A percentile compares a stretch with the other conserved stretches of the same genome.
phyloP scores from a whole-genome alignment of 2,329 filamentous ascomycete species.

The Nemania serpens region DNA sequence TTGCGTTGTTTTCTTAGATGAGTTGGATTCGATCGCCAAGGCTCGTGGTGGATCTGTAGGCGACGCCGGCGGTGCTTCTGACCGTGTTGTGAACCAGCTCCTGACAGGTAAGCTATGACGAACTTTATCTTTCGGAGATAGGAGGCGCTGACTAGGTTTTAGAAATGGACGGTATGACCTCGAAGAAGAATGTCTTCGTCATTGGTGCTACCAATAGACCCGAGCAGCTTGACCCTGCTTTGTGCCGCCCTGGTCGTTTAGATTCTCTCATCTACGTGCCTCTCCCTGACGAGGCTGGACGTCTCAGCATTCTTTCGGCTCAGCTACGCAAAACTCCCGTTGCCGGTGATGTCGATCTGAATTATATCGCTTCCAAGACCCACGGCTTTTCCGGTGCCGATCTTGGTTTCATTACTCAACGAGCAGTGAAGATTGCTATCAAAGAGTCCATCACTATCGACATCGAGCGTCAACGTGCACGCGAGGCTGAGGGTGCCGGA shows the following conservation, averaged over 20 bases:
- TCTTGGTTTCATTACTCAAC: slow-evolving; percentile 98
- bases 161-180: slow-evolving; percentile 99
- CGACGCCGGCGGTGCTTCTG: slow-evolving; percentile 96
- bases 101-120: slow-evolving; percentile 74
- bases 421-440: slow-evolving; percentile 98
- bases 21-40: slow-evolving; percentile 98
- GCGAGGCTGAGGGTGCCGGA: slow-evolving; percentile 85
- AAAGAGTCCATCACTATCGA: slow-evolving; percentile 91
- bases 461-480: slow-evolving; percentile 88
- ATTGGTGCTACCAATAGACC: slow-evolving; percentile 98
- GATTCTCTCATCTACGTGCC: slow-evolving; percentile 99
- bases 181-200: slow-evolving; percentile 99
- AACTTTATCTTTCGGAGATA: not conserved
- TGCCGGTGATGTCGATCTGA: slow-evolving; percentile 80
- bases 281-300: slow-evolving; percentile 87
- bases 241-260: slow-evolving; percentile 97
- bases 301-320: slow-evolving; percentile 87
- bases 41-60: slow-evolving; percentile 95
- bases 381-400: slow-evolving; percentile 99
- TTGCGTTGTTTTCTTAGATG: slow-evolving; percentile 98
- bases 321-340: slow-evolving; percentile 99
- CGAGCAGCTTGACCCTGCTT: slow-evolving; percentile 95
- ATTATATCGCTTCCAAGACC: slow-evolving; percentile 94
- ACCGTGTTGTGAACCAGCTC: slow-evolving; percentile 99
- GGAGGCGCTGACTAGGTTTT: slow-evolving; percentile 47